These are phyloP conservation scores for Dipteronia sinensis DNA, from an alignment of 345 rosid species.

Conservation along the genomic window DNA sequence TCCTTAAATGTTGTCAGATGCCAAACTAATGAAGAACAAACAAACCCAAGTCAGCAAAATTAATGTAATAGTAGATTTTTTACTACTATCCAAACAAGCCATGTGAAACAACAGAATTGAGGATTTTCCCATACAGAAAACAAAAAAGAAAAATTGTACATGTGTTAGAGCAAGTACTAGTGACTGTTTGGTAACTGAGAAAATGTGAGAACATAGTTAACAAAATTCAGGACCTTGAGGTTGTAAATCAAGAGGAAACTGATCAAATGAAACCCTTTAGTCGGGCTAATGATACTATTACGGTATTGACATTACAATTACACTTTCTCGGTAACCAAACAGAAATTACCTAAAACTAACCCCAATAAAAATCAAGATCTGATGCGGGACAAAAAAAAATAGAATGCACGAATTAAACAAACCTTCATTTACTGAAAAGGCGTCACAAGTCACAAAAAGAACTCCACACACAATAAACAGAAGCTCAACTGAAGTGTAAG, in stretches of 20 bases:
- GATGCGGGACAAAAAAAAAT: conserved; percentile 21
- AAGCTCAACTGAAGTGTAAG: conserved; percentile 35
- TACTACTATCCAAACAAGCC: background rate
- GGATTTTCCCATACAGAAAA: background rate
- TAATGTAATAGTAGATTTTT: background rate
- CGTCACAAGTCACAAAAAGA: conserved; percentile 48
- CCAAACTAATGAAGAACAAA: conserved; percentile 46
- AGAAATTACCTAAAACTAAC: conserved; percentile 1
- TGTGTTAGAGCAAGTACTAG: background rate
- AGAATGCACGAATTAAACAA: conserved; percentile 1
- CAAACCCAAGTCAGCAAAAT: conserved; percentile 27
- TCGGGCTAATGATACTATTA: background rate
- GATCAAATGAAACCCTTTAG: background rate
- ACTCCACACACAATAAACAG: conserved; percentile 45
- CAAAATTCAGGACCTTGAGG: background rate
- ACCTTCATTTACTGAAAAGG: conserved; percentile 76
- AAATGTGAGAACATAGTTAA: background rate
- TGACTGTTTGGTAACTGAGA: conserved; percentile 9
- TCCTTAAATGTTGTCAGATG: conserved; percentile 81
- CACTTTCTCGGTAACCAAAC: conserved; percentile 32
- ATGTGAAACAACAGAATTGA: background rate
- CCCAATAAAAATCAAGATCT: conserved; percentile 53
- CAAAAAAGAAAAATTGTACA: background rate
- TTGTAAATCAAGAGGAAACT: background rate
- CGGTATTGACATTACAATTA: background rate